phyloP scores from a whole-genome alignment of 202 grass and related monocot species.

The Bolboschoenoplectus hybrid region DNA sequence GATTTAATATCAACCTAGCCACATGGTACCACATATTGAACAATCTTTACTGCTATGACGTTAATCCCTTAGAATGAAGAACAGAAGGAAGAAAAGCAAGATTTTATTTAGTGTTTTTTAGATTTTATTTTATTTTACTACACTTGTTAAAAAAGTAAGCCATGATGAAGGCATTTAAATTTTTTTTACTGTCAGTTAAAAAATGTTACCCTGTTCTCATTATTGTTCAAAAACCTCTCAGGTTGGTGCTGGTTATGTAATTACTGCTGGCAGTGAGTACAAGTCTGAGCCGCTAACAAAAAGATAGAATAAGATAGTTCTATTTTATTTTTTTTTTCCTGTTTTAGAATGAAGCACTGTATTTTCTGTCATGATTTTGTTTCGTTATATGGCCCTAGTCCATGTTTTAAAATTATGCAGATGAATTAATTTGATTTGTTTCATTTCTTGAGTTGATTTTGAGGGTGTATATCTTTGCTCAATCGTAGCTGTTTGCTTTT shows the following conservation, averaged over 20 bases:
- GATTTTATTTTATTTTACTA: slow-evolving; percentile 9
- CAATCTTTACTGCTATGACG: too few relatives aligned
- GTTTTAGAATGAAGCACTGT: slow-evolving; percentile 32
- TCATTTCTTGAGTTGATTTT: slow-evolving; percentile 28
- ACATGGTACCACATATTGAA: too few relatives aligned
- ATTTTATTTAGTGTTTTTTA: background rate
- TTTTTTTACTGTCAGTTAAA: background rate
- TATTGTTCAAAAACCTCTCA: slow-evolving; percentile 44
- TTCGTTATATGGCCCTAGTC: background rate
- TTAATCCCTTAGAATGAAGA: too few relatives aligned
- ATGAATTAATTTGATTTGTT: slow-evolving; percentile 21
- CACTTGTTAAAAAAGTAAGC: background rate
- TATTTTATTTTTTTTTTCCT: slow-evolving; percentile 24
- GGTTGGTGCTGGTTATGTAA: slow-evolving; percentile 82
- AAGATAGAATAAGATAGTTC: slow-evolving; percentile 51
- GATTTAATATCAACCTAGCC: background rate
- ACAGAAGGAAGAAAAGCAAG: too few relatives aligned
- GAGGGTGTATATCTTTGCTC: background rate
- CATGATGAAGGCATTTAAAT: background rate
- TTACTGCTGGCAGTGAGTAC: slow-evolving; percentile 81
- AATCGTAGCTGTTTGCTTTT: background rate
- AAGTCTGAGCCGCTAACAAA: slow-evolving; percentile 79
- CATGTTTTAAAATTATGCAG: slow-evolving; percentile 3
- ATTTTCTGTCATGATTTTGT: background rate
- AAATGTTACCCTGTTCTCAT: background rate